phyloP scores from a whole-genome alignment of 495 filamentous ascomycete genomes.

The Trichoderma asperelloides region DNA sequence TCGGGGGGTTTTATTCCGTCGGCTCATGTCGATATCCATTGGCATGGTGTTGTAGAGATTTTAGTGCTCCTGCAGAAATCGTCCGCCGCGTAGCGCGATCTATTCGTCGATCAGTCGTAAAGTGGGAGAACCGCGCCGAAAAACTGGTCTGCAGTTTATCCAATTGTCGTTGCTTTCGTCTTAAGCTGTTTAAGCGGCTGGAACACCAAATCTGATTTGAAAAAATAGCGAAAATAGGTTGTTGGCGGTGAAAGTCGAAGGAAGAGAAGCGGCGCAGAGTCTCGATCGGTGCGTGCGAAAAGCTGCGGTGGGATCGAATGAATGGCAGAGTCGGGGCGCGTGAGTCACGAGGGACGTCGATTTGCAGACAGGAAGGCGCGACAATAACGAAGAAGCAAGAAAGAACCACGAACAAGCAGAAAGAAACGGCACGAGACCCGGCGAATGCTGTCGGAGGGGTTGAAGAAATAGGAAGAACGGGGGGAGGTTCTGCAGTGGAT shows the following conservation, averaged over 20 bases:
- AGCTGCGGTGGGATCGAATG: not conserved
- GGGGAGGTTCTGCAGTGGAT: not conserved
- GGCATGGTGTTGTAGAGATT: not conserved
- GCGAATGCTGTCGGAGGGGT: not conserved
- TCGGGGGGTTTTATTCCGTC: slow-evolving; percentile 78
- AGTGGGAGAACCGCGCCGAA: not conserved
- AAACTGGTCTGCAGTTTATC: not conserved
- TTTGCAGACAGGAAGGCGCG: not conserved
- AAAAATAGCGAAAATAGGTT: not conserved
- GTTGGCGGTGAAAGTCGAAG: not conserved
- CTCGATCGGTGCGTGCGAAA: not conserved
- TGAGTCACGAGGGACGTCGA: not conserved
- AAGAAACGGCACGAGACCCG: not conserved
- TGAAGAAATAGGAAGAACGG: not conserved
- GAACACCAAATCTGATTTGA: not conserved
- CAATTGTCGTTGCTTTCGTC: not conserved
- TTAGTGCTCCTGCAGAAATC: not conserved
- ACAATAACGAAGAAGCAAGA: not conserved
- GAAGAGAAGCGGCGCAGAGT: not conserved
- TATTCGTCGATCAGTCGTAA: not conserved
- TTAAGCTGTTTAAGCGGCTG: not conserved
- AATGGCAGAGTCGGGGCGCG: not conserved
- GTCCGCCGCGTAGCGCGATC: not conserved
- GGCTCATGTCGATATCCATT: slow-evolving; percentile 54
- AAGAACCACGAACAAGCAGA: not conserved